phyloP scores from a whole-genome alignment of 305 asterid genomes.

The Petunia hybrid region DNA sequence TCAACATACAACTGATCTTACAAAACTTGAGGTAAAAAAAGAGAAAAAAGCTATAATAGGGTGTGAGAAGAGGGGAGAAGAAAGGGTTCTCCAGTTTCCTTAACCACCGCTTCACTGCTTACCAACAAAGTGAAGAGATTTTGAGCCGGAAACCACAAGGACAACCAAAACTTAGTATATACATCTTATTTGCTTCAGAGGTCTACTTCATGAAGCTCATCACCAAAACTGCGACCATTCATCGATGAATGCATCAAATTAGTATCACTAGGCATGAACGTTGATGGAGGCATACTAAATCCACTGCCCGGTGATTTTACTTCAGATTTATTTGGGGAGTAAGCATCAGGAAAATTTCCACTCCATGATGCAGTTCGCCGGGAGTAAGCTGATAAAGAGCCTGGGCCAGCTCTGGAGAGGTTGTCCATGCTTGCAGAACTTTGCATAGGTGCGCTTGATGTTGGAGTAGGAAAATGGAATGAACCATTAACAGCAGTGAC shows the following conservation, averaged over 20 bases:
- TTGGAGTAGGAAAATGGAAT: constrained; percentile 43
- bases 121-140: constrained; percentile 20
- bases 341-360: constrained; percentile 58
- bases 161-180: constrained; percentile 45
- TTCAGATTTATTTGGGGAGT: constrained; percentile 40
- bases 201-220: constrained; percentile 38
- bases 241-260: constrained; percentile 43
- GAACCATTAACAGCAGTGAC: constrained; percentile 47
- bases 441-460: constrained; percentile 50
- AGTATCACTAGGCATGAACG: constrained; percentile 43
- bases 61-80: background rate
- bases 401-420: constrained; percentile 48
- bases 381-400: constrained; percentile 48
- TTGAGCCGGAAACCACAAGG: constrained; percentile 17
- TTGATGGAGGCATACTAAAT: constrained; percentile 48
- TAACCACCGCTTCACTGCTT: constrained; percentile 3
- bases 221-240: constrained; percentile 48
- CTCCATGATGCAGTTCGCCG: constrained; percentile 84
- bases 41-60: background rate
- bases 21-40: constrained; percentile 19
- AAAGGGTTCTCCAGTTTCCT: background rate
- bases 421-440: constrained; percentile 76
- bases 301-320: constrained; percentile 59
- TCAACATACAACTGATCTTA: constrained; percentile 29
- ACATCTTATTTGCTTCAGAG: constrained; percentile 42